Evolutionary conservation across 345 rosid genomes (phyloP).

Genomic region (Carallia brachiata): DNA sequence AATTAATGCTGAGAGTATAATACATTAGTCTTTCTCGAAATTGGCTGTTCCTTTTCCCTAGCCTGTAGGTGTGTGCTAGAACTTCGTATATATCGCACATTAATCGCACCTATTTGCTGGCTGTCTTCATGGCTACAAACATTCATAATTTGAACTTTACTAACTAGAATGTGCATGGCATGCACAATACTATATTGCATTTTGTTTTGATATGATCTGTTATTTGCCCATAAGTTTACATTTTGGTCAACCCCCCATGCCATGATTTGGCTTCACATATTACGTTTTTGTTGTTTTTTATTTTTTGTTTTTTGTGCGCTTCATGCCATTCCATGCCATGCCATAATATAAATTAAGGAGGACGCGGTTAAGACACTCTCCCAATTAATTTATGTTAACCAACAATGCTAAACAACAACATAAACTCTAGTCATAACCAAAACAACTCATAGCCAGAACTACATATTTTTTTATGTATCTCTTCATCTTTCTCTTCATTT

Average conservation of each 20-base stretch:
- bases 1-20: too few relatives aligned
- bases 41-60: too few relatives aligned
- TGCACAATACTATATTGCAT: slow-evolving; percentile 2
- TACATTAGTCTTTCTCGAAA: too few relatives aligned
- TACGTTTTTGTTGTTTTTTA: background rate
- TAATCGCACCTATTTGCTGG: background rate
- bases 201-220: background rate
- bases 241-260: slow-evolving; percentile 41
- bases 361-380: slow-evolving; percentile 15
- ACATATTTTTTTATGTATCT: too few relatives aligned
- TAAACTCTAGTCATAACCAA: background rate
- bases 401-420: background rate
- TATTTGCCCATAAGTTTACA: slow-evolving; percentile 1
- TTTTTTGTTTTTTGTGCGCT: slow-evolving; percentile 21
- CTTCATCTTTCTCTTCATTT: background rate
- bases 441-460: background rate
- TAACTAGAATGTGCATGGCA: background rate
- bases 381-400: slow-evolving; percentile 16
- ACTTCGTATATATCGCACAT: background rate
- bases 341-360: slow-evolving; percentile 31
- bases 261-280: slow-evolving; percentile 8
- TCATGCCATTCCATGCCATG: slow-evolving; percentile 37
- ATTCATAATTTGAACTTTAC: too few relatives aligned
- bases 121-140: too few relatives aligned
- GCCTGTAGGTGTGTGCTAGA: background rate